Conservation (phyloP, 305 asterid species). For the Fraxinus dipetala region DNA sequence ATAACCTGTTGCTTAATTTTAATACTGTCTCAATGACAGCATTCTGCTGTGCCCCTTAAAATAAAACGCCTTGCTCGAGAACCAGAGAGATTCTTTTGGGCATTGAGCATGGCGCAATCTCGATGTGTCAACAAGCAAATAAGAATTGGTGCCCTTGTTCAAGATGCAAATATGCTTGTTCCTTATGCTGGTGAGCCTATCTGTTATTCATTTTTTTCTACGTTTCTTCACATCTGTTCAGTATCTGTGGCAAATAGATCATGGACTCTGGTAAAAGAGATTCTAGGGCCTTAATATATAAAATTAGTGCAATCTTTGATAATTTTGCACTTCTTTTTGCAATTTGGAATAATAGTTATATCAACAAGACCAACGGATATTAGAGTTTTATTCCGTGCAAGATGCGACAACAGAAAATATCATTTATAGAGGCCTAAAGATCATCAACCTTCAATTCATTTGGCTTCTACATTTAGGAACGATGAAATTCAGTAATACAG, state of each 20-base stretch:
- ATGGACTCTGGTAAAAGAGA: background rate
- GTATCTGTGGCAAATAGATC: background rate
- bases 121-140: conserved; percentile 69
- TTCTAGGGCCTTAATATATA: conserved; percentile 13
- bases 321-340: background rate
- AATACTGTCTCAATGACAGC: conserved; percentile 43
- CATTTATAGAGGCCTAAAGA: conserved; percentile 5
- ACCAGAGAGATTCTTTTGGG: conserved; percentile 95
- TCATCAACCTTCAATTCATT: conserved; percentile 3
- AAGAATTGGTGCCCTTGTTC: conserved; percentile 87
- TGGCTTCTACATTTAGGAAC: background rate
- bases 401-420: conserved; percentile 12
- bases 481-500: background rate
- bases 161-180: conserved; percentile 79
- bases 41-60: conserved; percentile 88
- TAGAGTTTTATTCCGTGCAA: background rate
- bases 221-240: conserved; percentile 11
- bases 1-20: conserved; percentile 17
- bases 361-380: background rate
- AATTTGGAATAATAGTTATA: background rate
- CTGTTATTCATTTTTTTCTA: conserved; percentile 1
- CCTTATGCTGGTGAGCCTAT: conserved; percentile 93
- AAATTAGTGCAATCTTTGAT: background rate
- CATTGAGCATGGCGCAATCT: conserved; percentile 84
- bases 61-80: conserved; percentile 86